phyloP scores from a whole-genome alignment of 345 rosid species.

The Mallotus nudiflorus region DNA sequence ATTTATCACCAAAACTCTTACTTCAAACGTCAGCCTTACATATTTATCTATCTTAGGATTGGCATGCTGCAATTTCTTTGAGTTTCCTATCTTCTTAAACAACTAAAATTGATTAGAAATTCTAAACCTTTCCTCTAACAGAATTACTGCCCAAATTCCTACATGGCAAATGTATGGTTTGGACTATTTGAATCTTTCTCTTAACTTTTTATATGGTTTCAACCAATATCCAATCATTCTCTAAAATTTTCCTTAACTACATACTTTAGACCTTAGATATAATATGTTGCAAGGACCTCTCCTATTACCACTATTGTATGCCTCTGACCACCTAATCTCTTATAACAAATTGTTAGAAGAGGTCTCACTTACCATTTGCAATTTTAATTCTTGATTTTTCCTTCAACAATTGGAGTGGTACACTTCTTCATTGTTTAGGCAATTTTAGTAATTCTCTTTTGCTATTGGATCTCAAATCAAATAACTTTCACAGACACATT shows the following conservation, averaged over 20 bases:
- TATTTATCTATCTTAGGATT: background rate
- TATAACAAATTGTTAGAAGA: no score
- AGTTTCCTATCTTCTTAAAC: constrained; percentile 23
- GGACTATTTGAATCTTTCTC: background rate
- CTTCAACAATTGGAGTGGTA: constrained; percentile 6
- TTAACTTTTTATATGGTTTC: constrained; percentile 16
- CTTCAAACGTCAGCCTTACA: background rate
- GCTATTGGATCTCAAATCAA: background rate
- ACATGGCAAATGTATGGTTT: constrained; percentile 24
- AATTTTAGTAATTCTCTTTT: no score
- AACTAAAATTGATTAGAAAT: background rate
- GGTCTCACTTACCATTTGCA: no score
- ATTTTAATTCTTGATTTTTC: constrained; percentile 12
- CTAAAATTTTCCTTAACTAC: background rate
- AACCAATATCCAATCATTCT: background rate
- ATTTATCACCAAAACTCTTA: background rate
- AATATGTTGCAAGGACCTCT: background rate
- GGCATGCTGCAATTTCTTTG: constrained; percentile 12
- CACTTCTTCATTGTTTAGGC: no score
- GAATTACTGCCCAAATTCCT: constrained; percentile 23
- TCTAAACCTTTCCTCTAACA: constrained; percentile 14
- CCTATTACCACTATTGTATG: no score
- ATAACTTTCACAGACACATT: background rate
- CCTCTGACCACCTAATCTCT: no score
- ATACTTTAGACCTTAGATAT: background rate